Evolutionary conservation across 2,329 filamentous ascomycete genomes (phyloP).

Genomic region (Magnaporthiopsis rhizophila): DNA sequence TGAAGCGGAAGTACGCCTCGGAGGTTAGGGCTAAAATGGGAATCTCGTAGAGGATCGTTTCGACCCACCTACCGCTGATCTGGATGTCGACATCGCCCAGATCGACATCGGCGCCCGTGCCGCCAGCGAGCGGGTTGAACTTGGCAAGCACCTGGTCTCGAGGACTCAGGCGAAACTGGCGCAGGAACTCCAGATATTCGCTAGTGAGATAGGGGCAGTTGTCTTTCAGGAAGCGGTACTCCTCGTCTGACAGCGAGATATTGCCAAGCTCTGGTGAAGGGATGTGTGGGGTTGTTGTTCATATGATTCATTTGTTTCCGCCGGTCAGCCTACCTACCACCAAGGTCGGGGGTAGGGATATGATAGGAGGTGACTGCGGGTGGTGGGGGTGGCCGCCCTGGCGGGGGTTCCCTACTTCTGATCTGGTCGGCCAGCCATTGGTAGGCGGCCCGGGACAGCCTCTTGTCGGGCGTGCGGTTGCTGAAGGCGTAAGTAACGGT

Average conservation of each 20-base stretch:
- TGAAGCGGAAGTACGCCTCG: constrained; percentile 96
- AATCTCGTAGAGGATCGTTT: constrained; percentile 97
- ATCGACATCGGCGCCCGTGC: constrained; percentile 56
- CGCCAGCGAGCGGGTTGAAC: constrained; percentile 48
- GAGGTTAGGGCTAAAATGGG: constrained; percentile 85
- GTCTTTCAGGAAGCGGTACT: constrained; percentile 68
- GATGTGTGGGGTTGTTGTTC: not conserved
- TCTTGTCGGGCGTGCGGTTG: constrained; percentile 91
- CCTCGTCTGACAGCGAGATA: constrained; percentile 69
- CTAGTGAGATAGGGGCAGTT: constrained; percentile 74
- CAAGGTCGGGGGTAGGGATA: not conserved
- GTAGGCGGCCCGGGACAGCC: constrained; percentile 74
- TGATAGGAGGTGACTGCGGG: constrained; percentile 30
- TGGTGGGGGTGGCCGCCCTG: constrained; percentile 14
- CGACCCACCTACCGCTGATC: constrained; percentile 78
- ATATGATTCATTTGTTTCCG: not conserved
- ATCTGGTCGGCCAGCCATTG: constrained; percentile 81
- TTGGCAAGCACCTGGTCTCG: constrained; percentile 67
- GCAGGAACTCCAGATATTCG: constrained; percentile 74
- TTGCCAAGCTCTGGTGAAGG: constrained; percentile 58
- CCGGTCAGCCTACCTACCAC: not conserved
- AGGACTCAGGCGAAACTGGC: constrained; percentile 73
- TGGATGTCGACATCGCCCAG: constrained; percentile 69
- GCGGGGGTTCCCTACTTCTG: constrained; percentile 47
- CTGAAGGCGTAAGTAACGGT: constrained; percentile 89